Evolutionary conservation across 495 filamentous ascomycete species (phyloP).

Genomic region (Hyaloscypha finlandica): DNA sequence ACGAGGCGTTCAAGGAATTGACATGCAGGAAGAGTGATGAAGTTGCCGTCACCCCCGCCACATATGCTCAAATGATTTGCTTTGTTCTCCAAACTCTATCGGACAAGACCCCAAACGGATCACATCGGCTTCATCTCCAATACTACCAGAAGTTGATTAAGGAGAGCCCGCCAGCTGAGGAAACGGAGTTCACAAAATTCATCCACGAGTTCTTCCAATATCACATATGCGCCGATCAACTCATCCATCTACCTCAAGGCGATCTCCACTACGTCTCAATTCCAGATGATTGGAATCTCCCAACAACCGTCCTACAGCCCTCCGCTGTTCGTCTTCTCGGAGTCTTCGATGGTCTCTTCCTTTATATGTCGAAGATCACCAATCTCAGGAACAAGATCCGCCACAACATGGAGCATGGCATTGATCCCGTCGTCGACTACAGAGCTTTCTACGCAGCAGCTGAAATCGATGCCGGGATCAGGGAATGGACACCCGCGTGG

Average conservation of each 20-base stretch:
- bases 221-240: constrained; percentile 79
- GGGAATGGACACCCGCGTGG: constrained; percentile 73
- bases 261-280: constrained; percentile 18
- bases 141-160: constrained; percentile 73
- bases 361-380: constrained; percentile 78
- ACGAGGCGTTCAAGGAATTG: constrained; percentile 60
- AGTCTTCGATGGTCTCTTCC: constrained; percentile 85
- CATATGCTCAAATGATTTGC: constrained; percentile 71
- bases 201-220: constrained; percentile 94
- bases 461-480: constrained; percentile 75
- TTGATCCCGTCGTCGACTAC: constrained; percentile 75
- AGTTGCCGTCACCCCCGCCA: constrained; percentile 62
- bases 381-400: constrained; percentile 77
- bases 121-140: constrained; percentile 80
- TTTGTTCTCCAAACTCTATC: constrained; percentile 79
- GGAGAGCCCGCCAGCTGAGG: constrained; percentile 51
- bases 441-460: constrained; percentile 71
- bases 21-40: constrained; percentile 35
- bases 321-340: constrained; percentile 74
- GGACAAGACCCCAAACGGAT: constrained; percentile 73
- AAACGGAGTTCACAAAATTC: constrained; percentile 73
- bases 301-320: constrained; percentile 72
- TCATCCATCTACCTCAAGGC: constrained; percentile 59
- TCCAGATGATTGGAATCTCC: constrained; percentile 57
- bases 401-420: constrained; percentile 58